Percentiles rank a stretch among this genome's conserved stretches.
Evolutionary conservation across 2,329 filamentous ascomycete species (phyloP).

Genomic region (Fusarium concolor): DNA sequence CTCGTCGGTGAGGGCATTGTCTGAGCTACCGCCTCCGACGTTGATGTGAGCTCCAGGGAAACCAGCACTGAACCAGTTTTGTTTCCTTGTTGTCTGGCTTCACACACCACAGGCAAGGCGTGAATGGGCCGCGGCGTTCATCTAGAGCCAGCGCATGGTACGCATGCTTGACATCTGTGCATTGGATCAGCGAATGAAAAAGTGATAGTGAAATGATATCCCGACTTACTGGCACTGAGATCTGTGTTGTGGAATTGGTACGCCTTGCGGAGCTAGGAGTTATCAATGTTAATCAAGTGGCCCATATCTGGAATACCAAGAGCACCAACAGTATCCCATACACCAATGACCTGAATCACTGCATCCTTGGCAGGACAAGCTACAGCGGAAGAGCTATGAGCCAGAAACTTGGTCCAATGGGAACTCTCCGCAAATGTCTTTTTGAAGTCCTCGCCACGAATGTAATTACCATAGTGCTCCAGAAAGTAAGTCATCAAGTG

Average conservation of each 20-base stretch:
- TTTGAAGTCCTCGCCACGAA: slow-evolving; percentile 6
- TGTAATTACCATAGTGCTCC: slow-evolving; percentile 10
- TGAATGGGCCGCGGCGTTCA: slow-evolving; percentile 7
- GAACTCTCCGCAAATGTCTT: neutral
- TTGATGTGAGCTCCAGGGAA: slow-evolving; percentile 21
- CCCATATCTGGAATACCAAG: slow-evolving; percentile 11
- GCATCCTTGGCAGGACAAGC: neutral
- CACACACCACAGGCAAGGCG: slow-evolving; percentile 8
- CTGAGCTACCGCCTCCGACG: slow-evolving; percentile 8
- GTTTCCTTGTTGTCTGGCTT: slow-evolving; percentile 1
- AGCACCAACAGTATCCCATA: slow-evolving; percentile 15
- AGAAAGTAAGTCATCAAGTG: slow-evolving; percentile 28
- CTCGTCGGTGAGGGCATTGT: slow-evolving; percentile 1
- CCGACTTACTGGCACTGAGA: slow-evolving; percentile 7
- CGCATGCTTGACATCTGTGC: slow-evolving; percentile 10
- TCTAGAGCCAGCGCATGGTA: slow-evolving; percentile 12
- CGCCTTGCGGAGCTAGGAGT: neutral
- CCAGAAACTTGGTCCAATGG: slow-evolving; percentile 1
- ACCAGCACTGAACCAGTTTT: slow-evolving; percentile 13
- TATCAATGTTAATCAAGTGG: neutral
- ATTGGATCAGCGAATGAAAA: too few relatives aligned
- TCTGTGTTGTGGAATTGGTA: slow-evolving; percentile 17
- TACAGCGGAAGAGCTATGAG: neutral
- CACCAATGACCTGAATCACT: slow-evolving; percentile 13
- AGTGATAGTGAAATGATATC: too few relatives aligned